Base-by-base conservation (phyloP, 306 rosid species). In the Erythrophleum fordii region DNA sequence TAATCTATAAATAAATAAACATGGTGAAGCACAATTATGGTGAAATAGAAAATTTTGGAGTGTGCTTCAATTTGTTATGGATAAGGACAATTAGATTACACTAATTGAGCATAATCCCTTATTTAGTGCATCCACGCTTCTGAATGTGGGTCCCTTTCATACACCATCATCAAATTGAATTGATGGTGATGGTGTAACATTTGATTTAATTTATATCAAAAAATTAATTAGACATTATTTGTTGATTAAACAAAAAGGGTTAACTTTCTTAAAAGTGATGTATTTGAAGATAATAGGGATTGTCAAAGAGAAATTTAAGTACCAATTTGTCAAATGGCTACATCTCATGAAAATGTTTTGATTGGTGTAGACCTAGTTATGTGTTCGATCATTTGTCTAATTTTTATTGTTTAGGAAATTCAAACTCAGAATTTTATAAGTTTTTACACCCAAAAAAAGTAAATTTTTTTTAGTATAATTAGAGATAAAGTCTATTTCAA, bases 81-180 rank as follows among this genome's bases (percentile, higher is more conserved):
- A 81, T 64, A 69, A 58, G 85, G 88, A 81, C 66, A 86, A 78
- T 77, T 80, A 88, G 85, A 84, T 87, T 69, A 62, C 75, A 88
- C 80, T 59, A 80, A 82, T 55, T 51, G n/a, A 77, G 82, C 80
- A 85, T 73, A 67, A 73, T 80, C 51, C 61, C 60, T 18, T 78
- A 73, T 35, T 76, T 78, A 80, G 78, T 77, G 83, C 85, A 77
- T 76, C 78, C 79, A 73, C 82, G 69, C 81, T 81, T 73, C 85
- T 86, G 82, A 60, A 60, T 78, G 82, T 41, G 77, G 87, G 90
- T 75, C 49, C 87, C 87, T 45, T 37, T 61, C 66, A 59, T 42
- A 56, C 62, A 42, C 42, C 78, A 52, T 82, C 86, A 52, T 76
- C 68, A 82, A 75, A 73, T 86, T 84, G 69, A 86, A 77, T 87